Percentiles rank a stretch among this genome's conserved stretches.
These are phyloP conservation scores for Russula sp. DNA, from an alignment of 768 basidiomycete genomes.

Conservation along the genomic window DNA sequence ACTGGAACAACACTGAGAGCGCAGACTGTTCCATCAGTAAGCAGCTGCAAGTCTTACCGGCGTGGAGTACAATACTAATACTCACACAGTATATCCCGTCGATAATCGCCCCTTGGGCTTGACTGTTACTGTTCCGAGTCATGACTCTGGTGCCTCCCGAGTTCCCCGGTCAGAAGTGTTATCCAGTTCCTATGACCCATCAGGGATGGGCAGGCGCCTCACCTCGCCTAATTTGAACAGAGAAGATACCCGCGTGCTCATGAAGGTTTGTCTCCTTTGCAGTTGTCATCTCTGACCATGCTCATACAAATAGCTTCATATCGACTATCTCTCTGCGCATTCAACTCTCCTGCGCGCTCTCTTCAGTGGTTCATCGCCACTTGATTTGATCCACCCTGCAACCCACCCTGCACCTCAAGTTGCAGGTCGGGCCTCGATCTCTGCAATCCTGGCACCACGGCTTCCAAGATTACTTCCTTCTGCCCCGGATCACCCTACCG, in stretches of 20 bases:
- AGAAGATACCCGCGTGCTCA: slow-evolving; percentile 47
- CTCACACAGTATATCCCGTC: slow-evolving; percentile 12
- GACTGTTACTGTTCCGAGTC: neutral
- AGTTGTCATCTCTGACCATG: slow-evolving; percentile 9
- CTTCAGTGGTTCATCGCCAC: slow-evolving; percentile 57
- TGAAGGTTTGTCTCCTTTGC: slow-evolving; percentile 43
- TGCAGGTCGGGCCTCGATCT: slow-evolving; percentile 25
- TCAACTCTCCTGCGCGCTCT: slow-evolving; percentile 66
- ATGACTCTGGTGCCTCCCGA: slow-evolving; percentile 2
- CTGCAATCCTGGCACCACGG: slow-evolving; percentile 38
- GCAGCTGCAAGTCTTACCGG: slow-evolving; percentile 4
- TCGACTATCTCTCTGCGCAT: slow-evolving; percentile 77
- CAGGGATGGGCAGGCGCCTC: slow-evolving; percentile 40
- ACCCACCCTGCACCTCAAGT: slow-evolving; percentile 18
- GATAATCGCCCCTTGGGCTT: neutral
- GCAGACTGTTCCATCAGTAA: slow-evolving; percentile 74
- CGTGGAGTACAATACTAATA: neutral
- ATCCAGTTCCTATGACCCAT: slow-evolving; percentile 32
- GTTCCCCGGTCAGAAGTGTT: slow-evolving; percentile 13
- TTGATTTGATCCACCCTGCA: slow-evolving; percentile 46
- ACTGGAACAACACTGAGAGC: slow-evolving; percentile 70
- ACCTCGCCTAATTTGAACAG: slow-evolving; percentile 43
- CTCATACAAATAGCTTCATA: slow-evolving; percentile 50
- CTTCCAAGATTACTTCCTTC: slow-evolving; percentile 66
- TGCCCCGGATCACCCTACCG: slow-evolving; percentile 53